Evolutionary conservation across 176 grass and related monocot genomes (phyloP).

Genomic region (Alopecurus myosuroides): DNA sequence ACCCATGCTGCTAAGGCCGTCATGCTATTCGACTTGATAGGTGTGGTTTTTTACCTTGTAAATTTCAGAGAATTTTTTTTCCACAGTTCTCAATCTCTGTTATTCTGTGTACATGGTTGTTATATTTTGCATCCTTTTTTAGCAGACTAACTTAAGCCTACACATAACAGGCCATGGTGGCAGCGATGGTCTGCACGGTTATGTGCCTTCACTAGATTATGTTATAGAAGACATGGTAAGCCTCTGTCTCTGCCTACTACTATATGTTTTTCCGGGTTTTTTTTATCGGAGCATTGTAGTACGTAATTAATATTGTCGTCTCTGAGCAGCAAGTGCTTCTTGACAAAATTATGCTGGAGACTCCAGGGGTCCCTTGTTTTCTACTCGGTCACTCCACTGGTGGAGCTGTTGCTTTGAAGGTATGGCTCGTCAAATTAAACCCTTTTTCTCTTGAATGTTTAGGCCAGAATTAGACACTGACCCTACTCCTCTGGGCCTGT

Average conservation of each 20-base stretch:
- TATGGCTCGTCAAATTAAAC: conserved; percentile 25
- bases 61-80: neutral
- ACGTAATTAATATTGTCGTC: neutral
- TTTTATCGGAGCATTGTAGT: neutral
- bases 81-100: neutral
- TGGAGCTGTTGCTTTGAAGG: conserved; percentile 93
- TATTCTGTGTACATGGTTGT: neutral
- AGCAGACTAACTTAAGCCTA: neutral
- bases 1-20: neutral
- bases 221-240: conserved; percentile 87
- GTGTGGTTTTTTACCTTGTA: neutral
- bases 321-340: conserved; percentile 62
- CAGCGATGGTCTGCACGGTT: conserved; percentile 95
- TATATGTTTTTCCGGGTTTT: neutral
- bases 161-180: conserved; percentile 84
- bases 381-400: conserved; percentile 96
- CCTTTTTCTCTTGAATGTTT: neutral
- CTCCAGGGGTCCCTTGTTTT: conserved; percentile 81
- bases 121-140: neutral
- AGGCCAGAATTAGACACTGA: conserved; percentile 51
- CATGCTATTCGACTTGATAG: neutral
- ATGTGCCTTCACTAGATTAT: conserved; percentile 92
- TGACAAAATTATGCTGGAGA: conserved; percentile 67
- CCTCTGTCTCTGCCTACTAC: neutral
- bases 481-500: conserved; percentile 51